Base-by-base conservation (phyloP, 2,329 filamentous ascomycete genomes). In the Fusarium cicatricum region DNA sequence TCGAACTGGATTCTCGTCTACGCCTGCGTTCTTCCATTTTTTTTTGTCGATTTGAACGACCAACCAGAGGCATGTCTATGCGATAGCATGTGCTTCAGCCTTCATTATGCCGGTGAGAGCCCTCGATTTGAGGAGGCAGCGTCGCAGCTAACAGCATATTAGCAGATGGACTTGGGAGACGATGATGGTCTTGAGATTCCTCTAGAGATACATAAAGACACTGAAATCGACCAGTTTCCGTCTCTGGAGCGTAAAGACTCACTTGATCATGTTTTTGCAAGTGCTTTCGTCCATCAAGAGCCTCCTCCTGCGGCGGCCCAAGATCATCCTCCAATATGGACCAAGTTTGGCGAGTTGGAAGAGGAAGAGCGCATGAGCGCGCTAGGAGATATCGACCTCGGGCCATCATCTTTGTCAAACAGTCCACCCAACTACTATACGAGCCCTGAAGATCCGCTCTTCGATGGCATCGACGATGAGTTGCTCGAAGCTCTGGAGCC, bases 301-400 rank as follows among this genome's bases (percentile, higher is more conserved):
- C 41, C 46, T 19, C 11, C 29, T 2, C 37, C 17, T 8, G 16
- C 28, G 10, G 26, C 31, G 23, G 19, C 19, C 12, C 44, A 57
- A 39, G 42, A 49, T 15, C 16, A 48, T 12, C 42, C 42, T 55
- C 40, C 42, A 15, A 40, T 55, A 34, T 64, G 61, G 61, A 64
- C 61, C 34, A 64, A 64, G 29, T 58, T 62, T 43, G 49, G 60
- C 11, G 53, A 64, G 34, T 19, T 41, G 37, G 44, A 48, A 14
- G 36, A 53, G 15, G 46, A 55, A 2, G 41, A 64, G 11, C 38
- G 40, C 14, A 39, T 55, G 39, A 57, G 37, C 23, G 33, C 45
- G 7, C 19, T 54, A 37, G 48, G 54, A 3, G 45, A 52, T 11
- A 19, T 52, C 21, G 41, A 51, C 15, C 33, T 62, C 8, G 46